phyloP scores from a whole-genome alignment of 805 yeast genomes.

The Kuraishia capsulata region DNA sequence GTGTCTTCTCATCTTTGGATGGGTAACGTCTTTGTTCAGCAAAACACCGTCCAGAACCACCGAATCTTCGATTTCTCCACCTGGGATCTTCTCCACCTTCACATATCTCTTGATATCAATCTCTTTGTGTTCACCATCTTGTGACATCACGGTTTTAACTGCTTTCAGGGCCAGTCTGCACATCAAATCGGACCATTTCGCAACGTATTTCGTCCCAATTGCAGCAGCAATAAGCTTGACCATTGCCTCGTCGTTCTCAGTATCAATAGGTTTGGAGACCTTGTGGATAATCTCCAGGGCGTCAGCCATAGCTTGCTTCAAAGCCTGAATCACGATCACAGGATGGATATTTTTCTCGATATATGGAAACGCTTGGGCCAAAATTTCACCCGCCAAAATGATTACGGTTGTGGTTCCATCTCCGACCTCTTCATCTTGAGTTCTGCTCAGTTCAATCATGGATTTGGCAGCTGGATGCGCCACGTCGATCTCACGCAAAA shows the following conservation, averaged over 20 bases:
- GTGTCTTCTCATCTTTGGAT: constrained; percentile 91
- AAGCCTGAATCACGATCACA: constrained; percentile 88
- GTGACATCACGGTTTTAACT: constrained; percentile 70
- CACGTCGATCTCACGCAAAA: constrained; percentile 91
- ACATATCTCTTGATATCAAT: constrained; percentile 91
- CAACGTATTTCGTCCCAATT: constrained; percentile 92
- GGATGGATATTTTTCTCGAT: constrained; percentile 95
- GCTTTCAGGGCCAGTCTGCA: constrained; percentile 82
- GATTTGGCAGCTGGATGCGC: constrained; percentile 99
- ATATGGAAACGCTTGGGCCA: constrained; percentile 92
- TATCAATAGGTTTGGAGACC: constrained; percentile 79
- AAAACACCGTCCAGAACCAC: constrained; percentile 84
- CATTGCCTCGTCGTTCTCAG: constrained; percentile 80
- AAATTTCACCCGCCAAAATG: constrained; percentile 91
- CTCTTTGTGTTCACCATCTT: constrained; percentile 59
- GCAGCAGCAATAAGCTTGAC: constrained; percentile 78
- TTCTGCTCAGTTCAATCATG: constrained; percentile 93
- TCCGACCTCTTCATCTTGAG: constrained; percentile 98
- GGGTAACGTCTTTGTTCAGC: constrained; percentile 95
- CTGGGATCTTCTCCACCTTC: constrained; percentile 93
- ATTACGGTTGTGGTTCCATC: constrained; percentile 98
- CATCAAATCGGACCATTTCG: constrained; percentile 87
- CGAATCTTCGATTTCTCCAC: constrained; percentile 92
- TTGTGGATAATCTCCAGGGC: constrained; percentile 81
- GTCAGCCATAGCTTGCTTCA: constrained; percentile 83